phyloP scores from a whole-genome alignment of 2,329 filamentous ascomycete genomes.

The Chalaropsis thielavioides region DNA sequence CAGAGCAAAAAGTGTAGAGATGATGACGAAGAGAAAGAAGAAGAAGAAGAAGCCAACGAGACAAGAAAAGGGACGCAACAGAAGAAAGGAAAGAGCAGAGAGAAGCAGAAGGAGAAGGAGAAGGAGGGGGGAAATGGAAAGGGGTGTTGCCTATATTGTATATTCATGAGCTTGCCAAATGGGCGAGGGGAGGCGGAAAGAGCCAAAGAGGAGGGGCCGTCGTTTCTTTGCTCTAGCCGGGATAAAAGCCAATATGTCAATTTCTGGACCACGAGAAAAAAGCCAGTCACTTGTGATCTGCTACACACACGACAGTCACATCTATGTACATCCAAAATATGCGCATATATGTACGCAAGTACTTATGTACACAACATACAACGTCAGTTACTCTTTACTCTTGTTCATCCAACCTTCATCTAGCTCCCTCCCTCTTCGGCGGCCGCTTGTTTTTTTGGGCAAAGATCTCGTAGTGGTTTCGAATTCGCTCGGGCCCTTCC shows the following conservation, averaged over 20 bases:
- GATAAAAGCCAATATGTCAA: slow-evolving; percentile 1
- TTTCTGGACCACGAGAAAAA: not conserved
- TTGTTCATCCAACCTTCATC: too few relatives aligned
- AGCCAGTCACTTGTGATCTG: not conserved
- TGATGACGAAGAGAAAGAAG: not conserved
- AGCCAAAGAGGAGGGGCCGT: slow-evolving; percentile 2
- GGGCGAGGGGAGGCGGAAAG: not conserved
- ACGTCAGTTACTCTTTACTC: too few relatives aligned
- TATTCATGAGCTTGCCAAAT: not conserved
- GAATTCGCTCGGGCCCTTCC: slow-evolving; percentile 4
- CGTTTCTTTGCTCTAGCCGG: not conserved
- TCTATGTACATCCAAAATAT: too few relatives aligned
- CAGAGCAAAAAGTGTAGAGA: not conserved
- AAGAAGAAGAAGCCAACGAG: not conserved
- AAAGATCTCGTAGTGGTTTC: slow-evolving; percentile 7
- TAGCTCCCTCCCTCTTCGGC: not conserved
- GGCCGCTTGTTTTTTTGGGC: not conserved
- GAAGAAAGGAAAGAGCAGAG: not conserved
- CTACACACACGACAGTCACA: too few relatives aligned
- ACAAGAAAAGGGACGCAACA: not conserved
- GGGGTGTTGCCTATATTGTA: not conserved
- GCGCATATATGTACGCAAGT: too few relatives aligned
- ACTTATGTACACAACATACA: too few relatives aligned
- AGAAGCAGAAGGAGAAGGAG: not conserved
- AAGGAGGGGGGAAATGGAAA: not conserved